Base-by-base conservation (phyloP, 106 monocot species). In the Iris macrosiphon region DNA sequence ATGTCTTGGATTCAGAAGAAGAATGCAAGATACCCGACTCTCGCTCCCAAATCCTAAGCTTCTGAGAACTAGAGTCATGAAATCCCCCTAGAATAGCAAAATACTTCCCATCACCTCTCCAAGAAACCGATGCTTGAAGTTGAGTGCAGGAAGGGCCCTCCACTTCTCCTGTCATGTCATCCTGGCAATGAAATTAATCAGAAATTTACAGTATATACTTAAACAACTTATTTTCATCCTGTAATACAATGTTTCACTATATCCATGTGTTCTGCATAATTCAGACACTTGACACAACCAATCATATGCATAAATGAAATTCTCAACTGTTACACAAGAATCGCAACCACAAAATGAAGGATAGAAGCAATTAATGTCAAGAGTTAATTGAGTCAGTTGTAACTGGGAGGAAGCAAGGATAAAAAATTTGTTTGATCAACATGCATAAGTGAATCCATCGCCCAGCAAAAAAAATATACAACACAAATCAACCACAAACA, bases 21-120 rank as follows among this genome's bases (percentile, higher is more conserved):
- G 98, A 80, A 80, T 84, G 83, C 59, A 98, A 50, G 1, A 19
- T 31, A 29, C 87, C 91, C 40, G 91, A 84, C 65, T 98, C 98
- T 54, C 91, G 71, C 33, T 98, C 98, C 87, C 90, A 98, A 40
- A 98, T 73, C 37, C 55, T 80, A 31, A 98, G 66, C 48, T 72
- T 87, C 68, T 71, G 72, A 17, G 31, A 45, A 19, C 59, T 63
- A 47, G 68, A 61, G 45, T 74, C 60, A 30, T 64, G 42, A 47
- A 52, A 34, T 60, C 77, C 79, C 21, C 60, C 58, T 31, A 98
- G 38, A 44, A 87, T 81, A 61, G 87, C 91, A 73, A 91, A 87
- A 57, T 78, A 98, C 51, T 91, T 98, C 18, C 98, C 98, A 80
- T 98, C 91, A 52, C 91, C 98, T 68, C 83, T 73, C 98, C 98